Conservation (phyloP, 176 grass and related monocot species). For the Ensete ventricosum region DNA sequence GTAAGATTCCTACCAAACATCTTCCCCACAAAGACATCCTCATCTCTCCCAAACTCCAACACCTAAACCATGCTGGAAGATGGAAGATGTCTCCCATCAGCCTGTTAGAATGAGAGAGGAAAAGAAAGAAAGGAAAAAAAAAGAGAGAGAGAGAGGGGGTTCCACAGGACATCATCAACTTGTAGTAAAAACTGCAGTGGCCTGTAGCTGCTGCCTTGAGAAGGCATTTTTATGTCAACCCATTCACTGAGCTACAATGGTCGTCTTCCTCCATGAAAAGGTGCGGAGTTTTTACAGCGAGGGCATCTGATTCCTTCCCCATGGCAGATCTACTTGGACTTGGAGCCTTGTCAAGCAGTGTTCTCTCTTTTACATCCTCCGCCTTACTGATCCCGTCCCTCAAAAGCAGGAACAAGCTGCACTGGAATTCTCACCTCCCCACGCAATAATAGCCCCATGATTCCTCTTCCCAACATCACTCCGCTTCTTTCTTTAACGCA, state of each 20-base stretch:
- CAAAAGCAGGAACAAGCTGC: conserved; percentile 24
- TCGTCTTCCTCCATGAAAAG: conserved; percentile 33
- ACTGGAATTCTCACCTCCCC: background rate
- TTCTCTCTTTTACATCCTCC: conserved; percentile 1
- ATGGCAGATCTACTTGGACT: conserved; percentile 27
- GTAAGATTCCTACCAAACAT: background rate
- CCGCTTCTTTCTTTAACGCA: background rate
- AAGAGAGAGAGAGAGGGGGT: too few species aligned
- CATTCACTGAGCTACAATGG: conserved; percentile 2
- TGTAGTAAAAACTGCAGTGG: too few species aligned
- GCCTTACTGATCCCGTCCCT: conserved; percentile 28
- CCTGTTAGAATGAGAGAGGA: too few species aligned
- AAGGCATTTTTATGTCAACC: conserved; percentile 21
- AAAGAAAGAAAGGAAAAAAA: too few species aligned
- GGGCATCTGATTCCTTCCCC: conserved; percentile 53
- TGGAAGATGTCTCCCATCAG: too few species aligned
- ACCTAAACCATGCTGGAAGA: too few species aligned
- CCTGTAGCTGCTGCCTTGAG: background rate
- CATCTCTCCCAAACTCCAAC: background rate
- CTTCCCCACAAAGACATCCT: background rate
- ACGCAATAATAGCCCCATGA: conserved; percentile 43
- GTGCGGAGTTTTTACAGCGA: conserved; percentile 33
- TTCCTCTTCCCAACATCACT: conserved; percentile 39
- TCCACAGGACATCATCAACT: too few species aligned
- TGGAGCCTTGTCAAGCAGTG: background rate